phyloP scores from a whole-genome alignment of 192 early-diverging fungal genomes.

The Coemansia biformis region DNA sequence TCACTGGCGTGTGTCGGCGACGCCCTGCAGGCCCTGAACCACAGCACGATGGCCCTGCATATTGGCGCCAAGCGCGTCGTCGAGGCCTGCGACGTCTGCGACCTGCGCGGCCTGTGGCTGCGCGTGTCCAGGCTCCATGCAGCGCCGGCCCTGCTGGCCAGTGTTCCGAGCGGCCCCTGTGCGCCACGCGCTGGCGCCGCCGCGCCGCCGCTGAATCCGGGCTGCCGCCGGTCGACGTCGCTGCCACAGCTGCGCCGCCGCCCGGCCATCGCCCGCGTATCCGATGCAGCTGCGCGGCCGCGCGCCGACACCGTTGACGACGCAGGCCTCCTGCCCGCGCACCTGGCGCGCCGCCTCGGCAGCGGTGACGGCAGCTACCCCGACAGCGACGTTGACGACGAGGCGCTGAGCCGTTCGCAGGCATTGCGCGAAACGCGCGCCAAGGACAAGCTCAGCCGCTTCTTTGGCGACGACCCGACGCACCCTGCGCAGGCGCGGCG shows the following conservation, averaged over 20 bases:
- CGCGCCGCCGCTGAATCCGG: slow-evolving; percentile 5
- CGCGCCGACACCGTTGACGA: slow-evolving; percentile 46
- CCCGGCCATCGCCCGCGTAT: too few relatives aligned
- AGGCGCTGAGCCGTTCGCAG: slow-evolving; percentile 4
- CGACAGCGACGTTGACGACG: slow-evolving; percentile 9
- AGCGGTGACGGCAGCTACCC: not conserved
- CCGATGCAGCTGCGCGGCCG: too few relatives aligned
- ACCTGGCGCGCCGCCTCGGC: slow-evolving; percentile 30
- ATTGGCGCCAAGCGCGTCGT: slow-evolving; percentile 49
- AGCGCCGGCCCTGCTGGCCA: slow-evolving; percentile 27
- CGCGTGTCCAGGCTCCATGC: slow-evolving; percentile 36
- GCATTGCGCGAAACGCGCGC: slow-evolving; percentile 31
- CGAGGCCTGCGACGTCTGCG: slow-evolving; percentile 49
- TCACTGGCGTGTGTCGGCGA: slow-evolving; percentile 21
- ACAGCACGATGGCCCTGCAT: slow-evolving; percentile 46
- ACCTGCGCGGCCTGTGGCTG: slow-evolving; percentile 49
- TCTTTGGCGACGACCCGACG: slow-evolving; percentile 58
- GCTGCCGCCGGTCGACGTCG: slow-evolving; percentile 40
- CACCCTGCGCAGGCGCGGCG: slow-evolving; percentile 24
- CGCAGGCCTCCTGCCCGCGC: slow-evolving; percentile 22
- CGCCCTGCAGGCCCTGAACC: slow-evolving; percentile 44
- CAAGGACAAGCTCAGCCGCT: slow-evolving; percentile 55
- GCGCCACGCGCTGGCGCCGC: not conserved
- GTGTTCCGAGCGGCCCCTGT: slow-evolving; percentile 39
- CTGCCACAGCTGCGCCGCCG: slow-evolving; percentile 34